These are phyloP conservation scores for Collybia mongolica DNA, from an alignment of 768 basidiomycete genomes.

Conservation along the genomic window DNA sequence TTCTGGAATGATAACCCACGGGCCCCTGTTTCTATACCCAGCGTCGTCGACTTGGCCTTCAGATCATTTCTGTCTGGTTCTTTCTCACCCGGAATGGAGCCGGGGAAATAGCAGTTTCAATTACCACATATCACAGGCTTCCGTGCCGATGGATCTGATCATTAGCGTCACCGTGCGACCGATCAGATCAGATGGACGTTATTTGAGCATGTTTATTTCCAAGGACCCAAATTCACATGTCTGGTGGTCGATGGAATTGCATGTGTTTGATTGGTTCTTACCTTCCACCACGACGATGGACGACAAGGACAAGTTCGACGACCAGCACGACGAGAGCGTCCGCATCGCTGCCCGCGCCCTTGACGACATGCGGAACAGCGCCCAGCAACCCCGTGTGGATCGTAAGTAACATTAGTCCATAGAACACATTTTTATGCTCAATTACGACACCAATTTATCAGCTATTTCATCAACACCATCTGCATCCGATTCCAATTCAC, in stretches of 20 bases:
- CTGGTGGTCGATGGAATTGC: conserved; percentile 1
- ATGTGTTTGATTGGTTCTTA: conserved; percentile 4
- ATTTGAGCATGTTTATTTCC: conserved; percentile 1
- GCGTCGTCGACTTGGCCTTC: no score
- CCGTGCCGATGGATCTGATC: no score
- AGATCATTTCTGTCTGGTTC: no score
- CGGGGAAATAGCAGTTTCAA: no score
- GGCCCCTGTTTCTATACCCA: no score
- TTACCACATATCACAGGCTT: no score
- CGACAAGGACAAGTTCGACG: conserved; percentile 14
- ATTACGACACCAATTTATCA: not conserved
- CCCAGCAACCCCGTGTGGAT: conserved; percentile 15
- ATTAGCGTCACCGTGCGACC: no score
- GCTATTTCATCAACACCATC: conserved; percentile 7
- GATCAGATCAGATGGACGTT: not conserved
- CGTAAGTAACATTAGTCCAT: conserved; percentile 6
- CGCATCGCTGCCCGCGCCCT: conserved; percentile 77
- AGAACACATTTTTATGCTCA: not conserved
- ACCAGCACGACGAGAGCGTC: conserved; percentile 71
- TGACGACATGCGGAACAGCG: conserved; percentile 70
- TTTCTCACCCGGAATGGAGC: no score
- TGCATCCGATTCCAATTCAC: conserved; percentile 20
- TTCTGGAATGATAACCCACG: no score
- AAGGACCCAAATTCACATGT: conserved; percentile 4
- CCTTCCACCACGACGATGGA: conserved; percentile 15